phyloP scores from a whole-genome alignment of 2,329 filamentous ascomycete species.

The Geosmithia morbida region DNA sequence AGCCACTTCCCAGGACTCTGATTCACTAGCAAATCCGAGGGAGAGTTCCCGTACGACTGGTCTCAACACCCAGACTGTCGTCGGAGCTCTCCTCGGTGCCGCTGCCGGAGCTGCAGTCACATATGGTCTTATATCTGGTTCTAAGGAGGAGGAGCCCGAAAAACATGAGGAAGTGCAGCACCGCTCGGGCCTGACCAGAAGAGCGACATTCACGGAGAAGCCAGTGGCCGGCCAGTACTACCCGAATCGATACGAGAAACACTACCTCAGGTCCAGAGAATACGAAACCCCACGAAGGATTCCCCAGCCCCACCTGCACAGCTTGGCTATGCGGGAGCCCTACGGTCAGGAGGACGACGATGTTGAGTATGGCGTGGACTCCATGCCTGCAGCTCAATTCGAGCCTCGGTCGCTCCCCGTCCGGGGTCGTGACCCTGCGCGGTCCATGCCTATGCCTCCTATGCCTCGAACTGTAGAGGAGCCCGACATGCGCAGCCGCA shows the following conservation, averaged over 20 bases:
- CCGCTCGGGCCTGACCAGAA: background rate
- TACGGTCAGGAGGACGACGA: slow-evolving; percentile 2
- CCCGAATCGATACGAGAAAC: background rate
- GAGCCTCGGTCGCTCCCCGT: background rate
- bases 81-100: slow-evolving; percentile 66
- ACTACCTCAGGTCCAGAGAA: background rate
- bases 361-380: slow-evolving; percentile 2
- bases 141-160: slow-evolving; percentile 19
- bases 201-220: slow-evolving; percentile 3
- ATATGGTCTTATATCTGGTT: slow-evolving; percentile 48
- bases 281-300: slow-evolving; percentile 1
- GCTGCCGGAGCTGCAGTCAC: slow-evolving; percentile 50
- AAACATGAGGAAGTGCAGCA: background rate
- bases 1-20: slow-evolving; percentile 3
- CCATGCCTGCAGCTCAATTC: background rate
- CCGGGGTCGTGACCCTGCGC: background rate
- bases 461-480: slow-evolving; percentile 14
- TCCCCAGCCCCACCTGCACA: background rate
- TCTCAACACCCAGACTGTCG: slow-evolving; percentile 45
- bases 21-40: slow-evolving; percentile 9
- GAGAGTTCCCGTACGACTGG: slow-evolving; percentile 23
- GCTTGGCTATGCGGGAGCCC: background rate
- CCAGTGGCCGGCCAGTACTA: background rate
- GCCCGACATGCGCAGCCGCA: slow-evolving; percentile 23
- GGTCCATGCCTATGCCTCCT: background rate